Conservation (phyloP, 257 asterid genomes). For the Lycium ferocissimum region DNA sequence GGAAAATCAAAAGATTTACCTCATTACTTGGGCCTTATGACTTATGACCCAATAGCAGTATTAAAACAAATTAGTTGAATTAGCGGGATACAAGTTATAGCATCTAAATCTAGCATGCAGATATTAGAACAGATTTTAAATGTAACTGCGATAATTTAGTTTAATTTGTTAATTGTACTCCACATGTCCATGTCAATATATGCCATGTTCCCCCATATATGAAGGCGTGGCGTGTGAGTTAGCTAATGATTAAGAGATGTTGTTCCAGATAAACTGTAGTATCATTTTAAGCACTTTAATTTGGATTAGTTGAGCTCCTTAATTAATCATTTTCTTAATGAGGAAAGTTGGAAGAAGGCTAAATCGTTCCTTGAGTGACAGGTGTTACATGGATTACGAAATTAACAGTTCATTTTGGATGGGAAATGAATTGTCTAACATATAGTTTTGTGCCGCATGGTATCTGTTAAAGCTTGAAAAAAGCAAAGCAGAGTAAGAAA, state of each 20-base stretch:
- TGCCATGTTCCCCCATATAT: neutral
- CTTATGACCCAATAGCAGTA: neutral
- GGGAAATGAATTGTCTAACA: neutral
- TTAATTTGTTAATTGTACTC: neutral
- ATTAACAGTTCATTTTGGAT: slow-evolving; percentile 12
- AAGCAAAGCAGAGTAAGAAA: neutral
- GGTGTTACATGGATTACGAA: neutral
- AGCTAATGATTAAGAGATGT: slow-evolving; percentile 11
- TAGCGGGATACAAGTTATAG: neutral
- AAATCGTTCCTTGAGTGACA: neutral
- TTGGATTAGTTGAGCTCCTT: neutral
- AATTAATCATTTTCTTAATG: too few relatives aligned
- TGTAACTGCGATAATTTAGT: neutral
- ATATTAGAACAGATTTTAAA: neutral
- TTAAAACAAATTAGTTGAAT: neutral
- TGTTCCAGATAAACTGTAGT: neutral
- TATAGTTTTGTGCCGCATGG: neutral
- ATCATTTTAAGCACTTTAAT: neutral
- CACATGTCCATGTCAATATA: neutral
- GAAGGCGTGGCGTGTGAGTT: neutral
- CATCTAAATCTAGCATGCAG: neutral
- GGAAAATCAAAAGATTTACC: neutral
- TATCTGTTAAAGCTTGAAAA: neutral
- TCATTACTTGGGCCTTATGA: neutral
- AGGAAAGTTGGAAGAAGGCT: slow-evolving; percentile 4